Evolutionary conservation across 2,329 filamentous ascomycete genomes (phyloP).

Genomic region (Pseudogymnoascus sp.): DNA sequence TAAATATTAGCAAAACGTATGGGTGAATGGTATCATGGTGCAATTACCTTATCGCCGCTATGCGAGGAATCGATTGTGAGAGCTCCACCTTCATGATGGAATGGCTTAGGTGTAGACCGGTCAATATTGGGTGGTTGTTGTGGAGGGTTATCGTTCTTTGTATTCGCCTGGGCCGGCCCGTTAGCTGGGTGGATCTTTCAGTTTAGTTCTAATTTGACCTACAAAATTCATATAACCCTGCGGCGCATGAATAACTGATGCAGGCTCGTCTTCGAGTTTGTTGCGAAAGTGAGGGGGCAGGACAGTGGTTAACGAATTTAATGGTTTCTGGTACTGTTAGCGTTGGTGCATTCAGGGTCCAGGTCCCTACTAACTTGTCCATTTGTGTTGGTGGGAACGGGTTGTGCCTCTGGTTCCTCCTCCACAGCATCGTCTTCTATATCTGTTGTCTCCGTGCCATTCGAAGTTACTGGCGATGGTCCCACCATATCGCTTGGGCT

Average conservation of each 20-base stretch:
- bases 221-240: conserved; percentile 78
- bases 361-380: not conserved
- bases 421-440: conserved; percentile 71
- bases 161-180: conserved; percentile 14
- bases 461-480: conserved; percentile 78
- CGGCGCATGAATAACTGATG: conserved; percentile 87
- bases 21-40: not conserved
- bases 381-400: conserved; percentile 28
- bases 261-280: conserved; percentile 64
- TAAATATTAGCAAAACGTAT: not conserved
- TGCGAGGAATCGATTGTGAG: conserved; percentile 12
- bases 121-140: conserved; percentile 12
- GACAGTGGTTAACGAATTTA: conserved; percentile 40
- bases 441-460: conserved; percentile 74
- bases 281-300: conserved; percentile 51
- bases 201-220: conserved; percentile 25
- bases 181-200: conserved; percentile 1
- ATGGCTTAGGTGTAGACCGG: conserved; percentile 10
- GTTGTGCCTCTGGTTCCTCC: conserved; percentile 39
- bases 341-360: not conserved
- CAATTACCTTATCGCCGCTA: conserved; percentile 22
- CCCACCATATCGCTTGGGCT: conserved; percentile 66
- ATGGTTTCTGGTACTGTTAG: conserved; percentile 2
- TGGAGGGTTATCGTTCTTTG: conserved; percentile 17
- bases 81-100: not conserved